Percentiles rank a stretch among this genome's conserved stretches.
These are phyloP conservation scores for Rhizopogon vesiculosus DNA, from an alignment of 768 basidiomycete genomes.

Conservation along the genomic window DNA sequence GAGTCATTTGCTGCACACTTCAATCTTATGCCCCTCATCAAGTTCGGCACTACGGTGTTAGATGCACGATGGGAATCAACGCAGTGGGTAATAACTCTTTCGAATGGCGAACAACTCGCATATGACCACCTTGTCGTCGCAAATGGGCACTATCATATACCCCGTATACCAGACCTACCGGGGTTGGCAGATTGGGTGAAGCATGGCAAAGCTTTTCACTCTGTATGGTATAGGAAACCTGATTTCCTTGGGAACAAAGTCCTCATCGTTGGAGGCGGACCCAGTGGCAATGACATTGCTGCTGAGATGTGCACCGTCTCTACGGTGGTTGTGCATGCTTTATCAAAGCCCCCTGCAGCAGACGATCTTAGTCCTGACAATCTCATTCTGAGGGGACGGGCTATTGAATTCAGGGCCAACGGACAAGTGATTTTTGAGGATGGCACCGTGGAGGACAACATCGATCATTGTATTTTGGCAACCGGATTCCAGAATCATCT, in stretches of 20 bases:
- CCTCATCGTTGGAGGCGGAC: constrained; percentile 49
- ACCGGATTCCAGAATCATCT: constrained; percentile 69
- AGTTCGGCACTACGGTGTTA: constrained; percentile 54
- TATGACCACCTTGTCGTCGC: constrained; percentile 72
- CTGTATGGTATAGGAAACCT: constrained; percentile 64
- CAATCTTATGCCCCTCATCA: constrained; percentile 55
- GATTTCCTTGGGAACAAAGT: constrained; percentile 31
- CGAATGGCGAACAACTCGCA: constrained; percentile 27
- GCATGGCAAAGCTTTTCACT: constrained; percentile 51
- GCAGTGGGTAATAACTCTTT: constrained; percentile 48
- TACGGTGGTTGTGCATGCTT: constrained; percentile 52
- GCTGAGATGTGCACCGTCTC: constrained; percentile 47
- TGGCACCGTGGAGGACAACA: constrained; percentile 44
- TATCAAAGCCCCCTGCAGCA: constrained; percentile 19
- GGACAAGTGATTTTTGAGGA: constrained; percentile 58
- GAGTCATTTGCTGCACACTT: constrained; percentile 61
- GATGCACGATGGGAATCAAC: constrained; percentile 34
- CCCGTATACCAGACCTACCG: constrained; percentile 55
- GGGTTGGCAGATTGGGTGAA: constrained; percentile 59
- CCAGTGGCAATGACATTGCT: constrained; percentile 67
- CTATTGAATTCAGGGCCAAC: constrained; percentile 34
- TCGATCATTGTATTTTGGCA: constrained; percentile 67
- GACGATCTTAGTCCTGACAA: constrained; percentile 28
- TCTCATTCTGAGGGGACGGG: constrained; percentile 37
- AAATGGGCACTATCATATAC: constrained; percentile 70